Base-by-base conservation (phyloP, 768 basidiomycete species). In the Boletus rubescentipes region DNA sequence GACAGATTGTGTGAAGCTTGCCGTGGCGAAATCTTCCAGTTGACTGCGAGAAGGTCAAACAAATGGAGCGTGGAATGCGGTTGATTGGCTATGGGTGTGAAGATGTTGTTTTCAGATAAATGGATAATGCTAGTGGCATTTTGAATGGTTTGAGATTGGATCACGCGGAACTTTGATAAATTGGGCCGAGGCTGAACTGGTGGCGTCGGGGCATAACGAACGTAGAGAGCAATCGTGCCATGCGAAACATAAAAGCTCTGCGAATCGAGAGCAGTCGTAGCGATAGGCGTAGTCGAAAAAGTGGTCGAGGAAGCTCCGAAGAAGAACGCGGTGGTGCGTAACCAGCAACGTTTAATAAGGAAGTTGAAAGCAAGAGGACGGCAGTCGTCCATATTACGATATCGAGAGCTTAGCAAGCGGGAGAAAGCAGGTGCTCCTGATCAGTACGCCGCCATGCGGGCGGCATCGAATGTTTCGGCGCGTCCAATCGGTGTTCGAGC, bases 381-480 rank as follows among this genome's bases (percentile, higher is more conserved):
- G 43, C 26, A 46, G 44, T 21, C 46, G 26, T 41, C 46, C 49
- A n/a, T 30, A 12, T 40, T 30, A 26, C 29, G 39, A 58, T 38
- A 32, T 46, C 44, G 46, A 53, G 46, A 53, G 42, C 31, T 23
- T 43, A 30, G 30, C 36, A 46, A 48, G 43, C 12, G 21, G 44
- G 36, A 48, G 31, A 20, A 36, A 23, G 40, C 38, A 43, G 8
- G 20, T 12, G 21, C 45, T 31, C 73, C 71, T 72, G 23, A 51
- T 70, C 65, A 79, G 63, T 75, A 77, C 31, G 62, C 58, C 23
- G 72, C 71, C 78, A 87, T 77, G 50, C 85, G 79, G 23, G 77
- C 63, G 5, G 87, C 81, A 14, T 81, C 83, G 62, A 86, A 89
- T 4, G 89, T 89, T 68, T 90, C 87, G 2, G 87, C 80, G 15